Base-by-base conservation (phyloP, 352 stramenopile species). In the Phytopythium vexans region DNA sequence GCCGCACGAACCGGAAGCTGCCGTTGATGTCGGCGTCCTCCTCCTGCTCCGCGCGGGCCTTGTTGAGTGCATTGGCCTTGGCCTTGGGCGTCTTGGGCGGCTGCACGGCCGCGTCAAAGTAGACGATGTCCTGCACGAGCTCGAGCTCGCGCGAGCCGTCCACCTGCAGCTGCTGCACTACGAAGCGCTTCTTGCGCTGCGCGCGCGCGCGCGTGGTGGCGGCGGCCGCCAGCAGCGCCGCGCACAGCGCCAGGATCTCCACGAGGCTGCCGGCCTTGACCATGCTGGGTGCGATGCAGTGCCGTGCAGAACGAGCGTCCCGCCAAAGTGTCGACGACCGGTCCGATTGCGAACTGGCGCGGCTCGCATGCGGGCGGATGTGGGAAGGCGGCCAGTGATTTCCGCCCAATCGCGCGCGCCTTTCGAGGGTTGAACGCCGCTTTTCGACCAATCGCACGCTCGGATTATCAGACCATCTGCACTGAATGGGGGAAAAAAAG, bases 111-210 rank as follows among this genome's bases (percentile, higher is more conserved):
- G 86, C 84, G 71, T 90, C 84, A 60, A 93, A 88, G 70, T 91
- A 89, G 60, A 92, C 75, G 51, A 89, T 88, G 62, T 94, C 75
- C 61, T 90, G 82, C 51, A 94, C 83, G 36, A 94, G 66, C 69
- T 88, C 77, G 21, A 88, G 66, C 59, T 93, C 82, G 54, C 76
- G 78, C 50, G 66, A 58, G 52, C 84, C 74, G 21, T 68, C 67
- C 35, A 76, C 66, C 27, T 70, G 50, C 41, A 70, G 64, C 54
- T 78, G 62, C 58, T 84, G 62, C 51, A 77, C 61, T 57, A 65
- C 60, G 51, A 73, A 71, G 38, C 60, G 63, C 58, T 68, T 68
- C 35, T 56, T 60, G 36, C 71, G 66, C 60, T 80, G 61, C 54
- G 76, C 72, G 39, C 76, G 79, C 58, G 45, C 56, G 48, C 68